Conservation (phyloP, 345 rosid genomes). For the Chamaenerion angustifolium region DNA sequence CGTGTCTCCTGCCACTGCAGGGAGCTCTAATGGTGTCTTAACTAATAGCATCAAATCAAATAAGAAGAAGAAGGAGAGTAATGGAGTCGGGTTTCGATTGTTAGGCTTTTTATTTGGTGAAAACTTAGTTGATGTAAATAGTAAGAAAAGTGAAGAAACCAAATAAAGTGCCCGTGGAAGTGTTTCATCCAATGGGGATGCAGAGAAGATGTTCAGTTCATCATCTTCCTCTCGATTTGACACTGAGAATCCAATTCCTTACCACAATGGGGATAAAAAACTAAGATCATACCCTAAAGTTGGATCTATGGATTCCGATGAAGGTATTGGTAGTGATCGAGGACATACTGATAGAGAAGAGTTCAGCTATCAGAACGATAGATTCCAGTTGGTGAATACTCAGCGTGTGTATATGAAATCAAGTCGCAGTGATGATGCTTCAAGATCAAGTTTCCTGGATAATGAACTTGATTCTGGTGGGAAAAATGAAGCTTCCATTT, state of each 20-base stretch:
- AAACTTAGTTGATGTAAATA: conserved; percentile 19
- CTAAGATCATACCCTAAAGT: conserved; percentile 8
- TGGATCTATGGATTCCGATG: conserved; percentile 10
- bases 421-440: conserved; percentile 11
- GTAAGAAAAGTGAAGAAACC: conserved; percentile 23
- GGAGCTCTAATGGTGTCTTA: conserved; percentile 9
- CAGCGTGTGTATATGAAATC: conserved; percentile 11
- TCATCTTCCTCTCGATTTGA: conserved; percentile 13
- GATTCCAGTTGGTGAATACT: conserved; percentile 17
- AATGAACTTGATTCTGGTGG: conserved; percentile 24
- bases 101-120: conserved; percentile 27
- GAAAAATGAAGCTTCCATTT: conserved; percentile 16
- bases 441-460: conserved; percentile 18
- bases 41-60: conserved; percentile 21
- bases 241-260: conserved; percentile 9
- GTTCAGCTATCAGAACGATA: conserved; percentile 14
- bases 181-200: conserved; percentile 8
- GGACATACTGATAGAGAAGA: conserved; percentile 18
- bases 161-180: conserved; percentile 19
- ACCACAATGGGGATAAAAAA: conserved; percentile 15
- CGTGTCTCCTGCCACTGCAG: conserved; percentile 14
- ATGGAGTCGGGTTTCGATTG: conserved; percentile 20
- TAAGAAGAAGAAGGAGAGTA: conserved; percentile 26
- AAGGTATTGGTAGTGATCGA: conserved; percentile 10
- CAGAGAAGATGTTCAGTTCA: conserved; percentile 8